Evolutionary conservation across 1,139 yeast genomes (phyloP), one percentile per base, ranked within the genome.

Genomic region (Kodamaea alishanica): DNA sequence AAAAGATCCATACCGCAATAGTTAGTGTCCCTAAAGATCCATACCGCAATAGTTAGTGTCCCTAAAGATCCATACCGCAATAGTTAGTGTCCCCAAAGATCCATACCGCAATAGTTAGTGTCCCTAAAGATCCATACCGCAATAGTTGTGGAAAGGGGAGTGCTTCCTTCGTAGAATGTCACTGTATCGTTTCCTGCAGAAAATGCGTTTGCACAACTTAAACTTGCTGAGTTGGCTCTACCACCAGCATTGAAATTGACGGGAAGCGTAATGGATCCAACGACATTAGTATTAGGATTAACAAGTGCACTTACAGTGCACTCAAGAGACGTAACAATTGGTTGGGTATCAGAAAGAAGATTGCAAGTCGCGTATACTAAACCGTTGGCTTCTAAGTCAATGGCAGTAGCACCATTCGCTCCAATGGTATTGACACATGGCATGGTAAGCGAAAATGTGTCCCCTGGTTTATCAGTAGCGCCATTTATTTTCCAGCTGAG

Each of bases 391-490:
- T 24, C n/a, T 33, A 45, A 39, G 4, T 32, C 12, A 2, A 45
- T 12, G 7, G 4, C 20, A 15, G 20, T 15, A n/a, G n/a, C n/a
- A 15, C 20, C 4, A 15, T 47, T 23, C 23, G 32, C 11, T 6
- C 63, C 55, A 39, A 61, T 60, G 38, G 57, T 58, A 44, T 49
- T 61, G 5, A 59, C 65, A 45, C 58, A 50, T 5, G 65, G 65
- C 47, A 61, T 40, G 24, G 37, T 36, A 34, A 61, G 54, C 1
- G 54, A 47, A 44, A 61, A 61, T 5, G 64, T 58, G 39, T 62
- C 67, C 22, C 65, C 65, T 0, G 62, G 26, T 4, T 24, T 41
- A 46, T 55, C 51, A 1, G 46, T 37, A 41, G 62, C 68, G 9
- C 66, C 65, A 0, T 42, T 34, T 6, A 64, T 46, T 2, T 35